These are phyloP conservation scores for Fusarium palustre DNA, from an alignment of 2,329 filamentous ascomycete genomes.

Conservation along the genomic window DNA sequence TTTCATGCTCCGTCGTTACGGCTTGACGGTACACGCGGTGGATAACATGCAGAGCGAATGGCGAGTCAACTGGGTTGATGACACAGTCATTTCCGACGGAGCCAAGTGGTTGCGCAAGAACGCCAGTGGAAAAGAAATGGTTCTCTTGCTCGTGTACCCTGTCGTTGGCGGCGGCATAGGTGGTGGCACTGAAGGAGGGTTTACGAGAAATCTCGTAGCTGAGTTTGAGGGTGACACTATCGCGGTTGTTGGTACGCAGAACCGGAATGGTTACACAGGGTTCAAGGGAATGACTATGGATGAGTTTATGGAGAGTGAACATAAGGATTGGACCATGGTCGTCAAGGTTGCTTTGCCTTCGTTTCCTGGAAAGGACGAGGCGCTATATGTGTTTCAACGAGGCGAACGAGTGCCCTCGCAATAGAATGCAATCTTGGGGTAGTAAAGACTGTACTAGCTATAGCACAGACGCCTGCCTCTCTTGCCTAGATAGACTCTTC, in stretches of 20 bases:
- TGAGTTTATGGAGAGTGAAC: constrained; percentile 71
- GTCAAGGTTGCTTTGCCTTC: constrained; percentile 76
- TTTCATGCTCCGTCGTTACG: constrained; percentile 73
- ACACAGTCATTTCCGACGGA: constrained; percentile 73
- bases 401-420: constrained; percentile 53
- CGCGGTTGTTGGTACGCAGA: constrained; percentile 80
- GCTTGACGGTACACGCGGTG: constrained; percentile 67
- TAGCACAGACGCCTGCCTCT: neutral
- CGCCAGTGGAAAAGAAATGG: constrained; percentile 62
- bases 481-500: neutral
- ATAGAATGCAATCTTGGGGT: constrained; percentile 4
- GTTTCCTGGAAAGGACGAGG: constrained; percentile 83
- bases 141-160: constrained; percentile 79
- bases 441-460: neutral
- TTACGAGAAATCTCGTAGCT: constrained; percentile 71
- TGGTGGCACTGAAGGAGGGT: constrained; percentile 71
- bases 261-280: constrained; percentile 78
- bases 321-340: constrained; percentile 67
- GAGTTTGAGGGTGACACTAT: constrained; percentile 73
- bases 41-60: constrained; percentile 77
- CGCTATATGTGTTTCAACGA: constrained; percentile 73
- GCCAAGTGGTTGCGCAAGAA: constrained; percentile 66
- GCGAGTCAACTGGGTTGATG: constrained; percentile 74
- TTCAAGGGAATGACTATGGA: constrained; percentile 73
- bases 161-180: constrained; percentile 73